Base-by-base conservation (phyloP, 2,329 filamentous ascomycete species). In the Ceratocystis ficicola region DNA sequence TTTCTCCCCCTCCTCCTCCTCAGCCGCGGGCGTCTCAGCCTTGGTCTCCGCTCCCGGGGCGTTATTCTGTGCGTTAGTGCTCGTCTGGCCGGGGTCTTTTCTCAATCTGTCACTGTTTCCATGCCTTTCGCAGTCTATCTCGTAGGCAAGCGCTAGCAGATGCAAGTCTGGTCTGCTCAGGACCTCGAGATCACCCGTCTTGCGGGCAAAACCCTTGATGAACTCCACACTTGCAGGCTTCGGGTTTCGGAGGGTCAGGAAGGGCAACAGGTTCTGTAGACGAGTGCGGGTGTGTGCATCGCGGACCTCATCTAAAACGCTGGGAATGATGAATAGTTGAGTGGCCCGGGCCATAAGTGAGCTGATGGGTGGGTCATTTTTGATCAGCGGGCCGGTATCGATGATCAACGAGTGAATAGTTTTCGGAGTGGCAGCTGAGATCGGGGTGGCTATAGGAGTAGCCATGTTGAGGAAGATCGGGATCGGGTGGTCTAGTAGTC, bases 361-460 rank as follows among this genome's bases (percentile, higher is more conserved):
- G 59, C 90, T 95, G 28, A 94, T 84, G 10, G 89, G 80, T 12
- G 93, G 90, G 69, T 94, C 87, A 77, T 96, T 96, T 74, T 93
- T 93, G 75, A 99, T 92, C 68, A 99, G 85, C 6, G 93, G 91
- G 30, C 92, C 93, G 2, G 94, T 88, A 73, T 99, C 94, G 70
- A 99, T 82, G 32, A 97, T 83, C 63, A 97, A 84, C 65, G 87
- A 88, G 77, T 95, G 86, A 62, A 95, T 85, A 0, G 86, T 82
- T 73, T 92, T 96, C 63, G 66, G 66, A 17, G 44, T 61, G 44
- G 25, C 46, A 46, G 66, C 65, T 48, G 68, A 65, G 36, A 70
- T 55, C 17, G 70, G 62, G 52, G 69, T 66, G 22, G 62, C 32
- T 55, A 48, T 20, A 10, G 28, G 44, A 57, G 57, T 32, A 12